Evolutionary conservation across 2,329 filamentous ascomycete genomes (phyloP).

Genomic region (Fusarium sp.): DNA sequence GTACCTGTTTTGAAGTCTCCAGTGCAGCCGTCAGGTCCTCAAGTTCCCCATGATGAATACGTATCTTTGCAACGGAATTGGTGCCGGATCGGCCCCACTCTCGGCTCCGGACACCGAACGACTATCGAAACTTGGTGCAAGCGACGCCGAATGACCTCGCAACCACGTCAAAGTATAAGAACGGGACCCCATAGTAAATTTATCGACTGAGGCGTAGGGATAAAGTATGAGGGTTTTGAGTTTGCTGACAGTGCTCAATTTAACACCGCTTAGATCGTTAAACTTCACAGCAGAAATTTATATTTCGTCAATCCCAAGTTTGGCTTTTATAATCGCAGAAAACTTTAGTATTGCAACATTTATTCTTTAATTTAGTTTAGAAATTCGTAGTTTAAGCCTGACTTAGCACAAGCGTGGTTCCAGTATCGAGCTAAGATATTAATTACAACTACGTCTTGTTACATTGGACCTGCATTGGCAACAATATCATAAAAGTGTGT

Average conservation of each 20-base stretch:
- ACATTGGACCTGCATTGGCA: background rate
- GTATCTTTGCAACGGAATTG: background rate
- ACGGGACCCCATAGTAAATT: too few species aligned
- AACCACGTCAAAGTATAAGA: too few species aligned
- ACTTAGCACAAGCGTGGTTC: accelerated
- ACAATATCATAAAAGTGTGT: too few species aligned
- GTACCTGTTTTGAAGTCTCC: background rate
- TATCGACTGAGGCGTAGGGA: accelerated
- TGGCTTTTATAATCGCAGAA: too few species aligned
- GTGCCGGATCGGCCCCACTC: background rate
- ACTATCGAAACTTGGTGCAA: background rate
- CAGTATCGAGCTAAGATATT: background rate
- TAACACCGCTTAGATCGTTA: background rate
- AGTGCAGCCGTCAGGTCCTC: background rate
- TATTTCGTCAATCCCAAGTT: accelerated
- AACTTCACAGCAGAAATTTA: background rate
- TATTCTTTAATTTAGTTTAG: accelerated
- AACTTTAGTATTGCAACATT: accelerated
- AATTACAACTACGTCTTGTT: background rate
- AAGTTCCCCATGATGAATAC: background rate
- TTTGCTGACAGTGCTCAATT: background rate
- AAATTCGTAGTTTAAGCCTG: background rate
- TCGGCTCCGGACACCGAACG: background rate
- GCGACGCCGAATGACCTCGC: background rate
- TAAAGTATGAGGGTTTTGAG: accelerated